These are phyloP conservation scores for Penstemon davidsonii DNA, from an alignment of 257 asterid species.

Conservation along the genomic window DNA sequence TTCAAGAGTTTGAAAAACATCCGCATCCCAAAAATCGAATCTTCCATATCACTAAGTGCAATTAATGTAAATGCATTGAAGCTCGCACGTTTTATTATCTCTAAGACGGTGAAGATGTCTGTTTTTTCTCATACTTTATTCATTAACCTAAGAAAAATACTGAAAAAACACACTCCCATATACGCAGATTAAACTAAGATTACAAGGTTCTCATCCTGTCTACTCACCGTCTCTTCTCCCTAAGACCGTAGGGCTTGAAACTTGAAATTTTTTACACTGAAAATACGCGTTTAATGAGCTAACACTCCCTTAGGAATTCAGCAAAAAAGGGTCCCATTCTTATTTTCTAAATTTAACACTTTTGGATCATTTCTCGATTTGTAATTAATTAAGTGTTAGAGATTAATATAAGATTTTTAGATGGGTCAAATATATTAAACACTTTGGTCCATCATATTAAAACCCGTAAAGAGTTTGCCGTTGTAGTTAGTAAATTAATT, in stretches of 20 bases:
- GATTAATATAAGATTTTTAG: too few relatives aligned
- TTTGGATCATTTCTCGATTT: background rate
- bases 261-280: constrained; percentile 33
- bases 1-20: constrained; percentile 58
- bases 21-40: constrained; percentile 84
- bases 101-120: constrained; percentile 99
- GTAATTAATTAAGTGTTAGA: too few relatives aligned
- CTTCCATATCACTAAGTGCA: constrained; percentile 94
- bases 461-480: constrained; percentile 7
- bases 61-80: constrained; percentile 75
- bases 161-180: constrained; percentile 38
- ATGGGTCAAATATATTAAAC: too few relatives aligned
- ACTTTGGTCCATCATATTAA: constrained; percentile 15
- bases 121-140: constrained; percentile 62
- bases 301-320: constrained; percentile 30
- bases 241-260: constrained; percentile 47
- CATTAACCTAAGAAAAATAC: constrained; percentile 37
- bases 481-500: too few relatives aligned
- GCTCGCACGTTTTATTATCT: constrained; percentile 70
- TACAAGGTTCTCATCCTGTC: constrained; percentile 89
- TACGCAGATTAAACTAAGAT: constrained; percentile 51
- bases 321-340: constrained; percentile 34
- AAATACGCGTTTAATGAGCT: constrained; percentile 45
- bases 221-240: constrained; percentile 50
- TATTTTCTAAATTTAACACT: constrained; percentile 26